Evolutionary conservation across 225 moss, liverwort and hornwort genomes (phyloP).

Genomic region (Climacium dendroides): DNA sequence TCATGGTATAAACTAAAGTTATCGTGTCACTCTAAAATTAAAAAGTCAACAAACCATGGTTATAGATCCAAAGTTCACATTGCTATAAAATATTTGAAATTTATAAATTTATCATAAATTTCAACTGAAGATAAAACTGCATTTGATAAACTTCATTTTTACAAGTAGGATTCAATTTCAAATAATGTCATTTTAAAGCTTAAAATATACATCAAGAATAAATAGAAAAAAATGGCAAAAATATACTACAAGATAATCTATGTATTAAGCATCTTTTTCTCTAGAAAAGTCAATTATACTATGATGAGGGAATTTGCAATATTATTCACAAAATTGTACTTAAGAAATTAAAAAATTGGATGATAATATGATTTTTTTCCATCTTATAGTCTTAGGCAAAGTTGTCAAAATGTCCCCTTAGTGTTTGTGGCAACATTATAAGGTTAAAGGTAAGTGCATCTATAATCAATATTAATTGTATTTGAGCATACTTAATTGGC

Average conservation of each 20-base stretch:
- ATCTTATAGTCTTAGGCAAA: too few species aligned
- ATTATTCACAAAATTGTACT: background rate
- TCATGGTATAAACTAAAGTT: too few species aligned
- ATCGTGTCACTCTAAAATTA: too few species aligned
- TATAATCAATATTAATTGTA: background rate
- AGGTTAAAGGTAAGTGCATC: background rate
- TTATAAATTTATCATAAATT: background rate
- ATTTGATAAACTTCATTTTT: background rate
- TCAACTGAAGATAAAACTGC: accelerated
- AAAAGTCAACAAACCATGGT: too few species aligned
- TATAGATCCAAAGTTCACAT: too few species aligned
- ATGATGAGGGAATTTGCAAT: background rate
- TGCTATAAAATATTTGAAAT: background rate
- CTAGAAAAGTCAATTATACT: background rate
- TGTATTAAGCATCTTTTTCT: background rate
- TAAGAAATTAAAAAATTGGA: background rate
- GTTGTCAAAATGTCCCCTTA: too few species aligned
- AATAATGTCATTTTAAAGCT: background rate
- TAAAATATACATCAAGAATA: background rate
- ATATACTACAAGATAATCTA: accelerated
- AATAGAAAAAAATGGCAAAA: background rate
- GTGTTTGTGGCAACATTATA: accelerated
- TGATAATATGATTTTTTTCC: too few species aligned
- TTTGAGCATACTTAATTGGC: accelerated
- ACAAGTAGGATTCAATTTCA: too few species aligned